Evolutionary conservation across 2,329 filamentous ascomycete species (phyloP), one percentile per base, ranked within the genome.

Genomic region (Fusarium metavorans): DNA sequence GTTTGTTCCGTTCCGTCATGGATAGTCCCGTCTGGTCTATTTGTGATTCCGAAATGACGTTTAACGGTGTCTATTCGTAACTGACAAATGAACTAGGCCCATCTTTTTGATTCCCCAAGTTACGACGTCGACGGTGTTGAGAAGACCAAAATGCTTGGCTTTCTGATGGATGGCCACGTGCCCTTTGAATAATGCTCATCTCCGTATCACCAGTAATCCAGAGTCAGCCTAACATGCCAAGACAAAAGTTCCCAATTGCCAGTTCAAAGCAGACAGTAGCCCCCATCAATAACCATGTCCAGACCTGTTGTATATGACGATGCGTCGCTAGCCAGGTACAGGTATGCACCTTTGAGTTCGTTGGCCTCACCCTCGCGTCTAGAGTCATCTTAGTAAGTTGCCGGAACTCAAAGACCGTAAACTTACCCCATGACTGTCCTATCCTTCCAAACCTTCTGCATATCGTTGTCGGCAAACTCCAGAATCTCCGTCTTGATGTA

Each of bases 301-400:
- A 89, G 87, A 0, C 91, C 94, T 10, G 94, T 97, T 20, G 92
- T 95, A 84, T 95, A 97, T 64, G 91, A 93, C n/a, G 92, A 90
- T 5, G 94, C 94, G 82, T 97, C 94, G 16, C 92, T 94, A 20
- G 93, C 93, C 66, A 97, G 86, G 83, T 95, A 97, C 57, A 97
- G 84, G 81, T 93, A 97, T 20, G 92, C 92, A 23, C 94, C 95
- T 85, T 96, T 95, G 77, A 97, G 87, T 85, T 97, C 94, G 70
- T 90, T 89, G 4, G 90, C 86, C 74, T 91, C 87, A 11, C 92
- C 94, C 80, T 95, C 92, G 74, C 94, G 89, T 57, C 90, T 89
- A 27, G 50, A 20, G 56, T 50, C 59, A 50, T n/a, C 64, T 77
- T 66, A 79, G 73, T 52, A 52, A 52, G 48, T 52, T 52, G 50